phyloP scores from a whole-genome alignment of 148 eudicot species.

The Rhododendron kiyosumense region DNA sequence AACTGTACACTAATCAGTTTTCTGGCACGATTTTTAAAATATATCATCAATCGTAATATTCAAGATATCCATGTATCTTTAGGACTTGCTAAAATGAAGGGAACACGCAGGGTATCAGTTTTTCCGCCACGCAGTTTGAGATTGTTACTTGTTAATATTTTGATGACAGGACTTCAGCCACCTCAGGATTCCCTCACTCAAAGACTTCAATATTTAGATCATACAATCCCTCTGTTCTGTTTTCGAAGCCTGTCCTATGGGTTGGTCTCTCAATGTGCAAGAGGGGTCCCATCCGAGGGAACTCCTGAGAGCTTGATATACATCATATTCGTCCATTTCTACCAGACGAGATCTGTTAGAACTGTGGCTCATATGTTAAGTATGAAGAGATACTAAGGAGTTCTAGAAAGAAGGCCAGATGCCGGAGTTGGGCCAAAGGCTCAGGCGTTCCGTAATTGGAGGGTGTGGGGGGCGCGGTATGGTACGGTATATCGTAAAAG shows the following conservation, averaged over 20 bases:
- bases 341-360: background rate
- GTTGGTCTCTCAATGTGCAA: background rate
- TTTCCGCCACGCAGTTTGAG: background rate
- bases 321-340: background rate
- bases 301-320: background rate
- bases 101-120: background rate
- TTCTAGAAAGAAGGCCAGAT: too few species aligned
- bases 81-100: background rate
- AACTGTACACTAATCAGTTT: background rate
- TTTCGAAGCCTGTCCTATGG: background rate
- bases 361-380: too few species aligned
- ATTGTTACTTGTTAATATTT: background rate
- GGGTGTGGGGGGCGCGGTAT: too few species aligned
- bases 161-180: background rate
- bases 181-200: background rate
- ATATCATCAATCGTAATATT: background rate
- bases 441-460: too few species aligned
- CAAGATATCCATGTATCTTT: background rate
- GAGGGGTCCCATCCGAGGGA: background rate
- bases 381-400: too few species aligned
- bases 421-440: too few species aligned
- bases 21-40: background rate
- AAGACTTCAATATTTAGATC: background rate
- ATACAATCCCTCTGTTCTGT: background rate
- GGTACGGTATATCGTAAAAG: too few species aligned